Base-by-base conservation (phyloP, 2,329 filamentous ascomycete genomes). In the Aspergillus udagawae region DNA sequence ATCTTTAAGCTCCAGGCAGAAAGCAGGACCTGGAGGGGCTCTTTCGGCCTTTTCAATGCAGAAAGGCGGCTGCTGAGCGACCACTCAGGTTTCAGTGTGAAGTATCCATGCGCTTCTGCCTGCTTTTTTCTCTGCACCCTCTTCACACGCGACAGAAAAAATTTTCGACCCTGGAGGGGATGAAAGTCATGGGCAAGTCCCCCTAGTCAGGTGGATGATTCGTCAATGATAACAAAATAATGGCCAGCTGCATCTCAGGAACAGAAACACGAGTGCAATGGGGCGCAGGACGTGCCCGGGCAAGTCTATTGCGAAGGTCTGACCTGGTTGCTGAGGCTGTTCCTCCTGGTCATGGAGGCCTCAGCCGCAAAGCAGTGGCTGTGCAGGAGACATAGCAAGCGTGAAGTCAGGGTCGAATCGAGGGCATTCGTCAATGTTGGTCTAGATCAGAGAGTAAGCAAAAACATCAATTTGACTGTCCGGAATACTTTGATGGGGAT, bases 251-350 rank as follows among this genome's bases (percentile, higher is more conserved):
- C 44, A 10, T 14, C 5, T 47, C 48, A 17, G 21, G 32, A 14
- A 25, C 44, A 42, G n/a, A 23, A 48, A 42, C 49, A 29, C 32
- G 23, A 38, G 47, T 17, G 20, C 12, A 51, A 54, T 47, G 52
- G 49, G 58, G 58, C 58, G 53, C 35, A 54, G 52, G 50, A 25
- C 49, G 32, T 52, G 45, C 44, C 52, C 49, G 58, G 54, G 55
- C 58, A 55, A 45, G 29, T 28, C n/a, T 41, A 52, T 41, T 38
- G 51, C 54, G 58, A 52, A 45, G 21, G 41, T 45, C 38, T 29
- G n/a, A 32, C 55, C 52, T 57, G 58, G 42, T 38, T 47, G 17
- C 14, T 49, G 17, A 23, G 32, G 38, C 41, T 54, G 32, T 23
- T 48, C 23, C 29, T 38, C 27, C 29, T 35, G 14, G 23, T 23